These are phyloP conservation scores for Alternaria brassicae DNA, from an alignment of 2,329 filamentous ascomycete genomes.

Conservation along the genomic window DNA sequence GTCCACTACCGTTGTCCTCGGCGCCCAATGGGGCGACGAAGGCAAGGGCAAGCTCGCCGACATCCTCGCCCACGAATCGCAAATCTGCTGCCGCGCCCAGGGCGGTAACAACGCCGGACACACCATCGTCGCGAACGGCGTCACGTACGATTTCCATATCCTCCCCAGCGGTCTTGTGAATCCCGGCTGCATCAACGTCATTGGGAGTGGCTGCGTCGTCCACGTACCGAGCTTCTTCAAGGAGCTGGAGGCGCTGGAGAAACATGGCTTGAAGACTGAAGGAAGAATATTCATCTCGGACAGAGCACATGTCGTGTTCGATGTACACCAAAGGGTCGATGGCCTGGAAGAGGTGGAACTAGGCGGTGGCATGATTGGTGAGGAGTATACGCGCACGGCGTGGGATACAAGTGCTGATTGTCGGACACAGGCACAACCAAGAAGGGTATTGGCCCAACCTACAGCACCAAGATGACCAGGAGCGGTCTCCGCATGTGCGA, in stretches of 20 bases:
- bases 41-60: conserved; percentile 68
- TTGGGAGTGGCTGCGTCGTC: conserved; percentile 71
- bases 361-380: conserved; percentile 55
- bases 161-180: conserved; percentile 72
- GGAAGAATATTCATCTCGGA: conserved; percentile 70
- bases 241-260: conserved; percentile 67
- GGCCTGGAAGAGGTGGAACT: conserved; percentile 68
- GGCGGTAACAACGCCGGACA: conserved; percentile 67
- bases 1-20: conserved; percentile 65
- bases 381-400: conserved; percentile 7
- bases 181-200: conserved; percentile 73
- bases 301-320: conserved; percentile 68
- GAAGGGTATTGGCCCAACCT: conserved; percentile 64
- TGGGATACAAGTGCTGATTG: conserved; percentile 26
- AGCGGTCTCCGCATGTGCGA: conserved; percentile 72
- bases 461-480: conserved; percentile 69
- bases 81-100: conserved; percentile 65
- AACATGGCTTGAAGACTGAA: conserved; percentile 65
- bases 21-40: conserved; percentile 68
- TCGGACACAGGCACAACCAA: conserved; percentile 58
- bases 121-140: conserved; percentile 54
- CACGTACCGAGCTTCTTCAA: conserved; percentile 72
- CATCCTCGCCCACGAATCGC: conserved; percentile 60
- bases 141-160: conserved; percentile 56
- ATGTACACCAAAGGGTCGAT: conserved; percentile 71